Percentiles rank a stretch among this genome's conserved stretches.
phyloP scores from a whole-genome alignment of 140 eudicot species.

The Anethum foeniculum region DNA sequence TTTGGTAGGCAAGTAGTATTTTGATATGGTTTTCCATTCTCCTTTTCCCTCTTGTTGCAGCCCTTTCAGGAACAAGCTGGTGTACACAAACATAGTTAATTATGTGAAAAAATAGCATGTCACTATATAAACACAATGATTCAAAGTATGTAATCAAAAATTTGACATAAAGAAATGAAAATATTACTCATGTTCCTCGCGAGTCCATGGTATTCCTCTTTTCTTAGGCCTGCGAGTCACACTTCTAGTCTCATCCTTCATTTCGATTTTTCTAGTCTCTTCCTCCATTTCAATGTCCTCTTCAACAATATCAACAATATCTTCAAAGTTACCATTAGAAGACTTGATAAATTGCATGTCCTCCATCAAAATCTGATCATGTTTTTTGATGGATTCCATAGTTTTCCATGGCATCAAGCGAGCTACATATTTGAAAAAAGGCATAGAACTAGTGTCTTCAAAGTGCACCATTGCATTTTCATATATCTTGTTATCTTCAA shows the following conservation, averaged over 20 bases:
- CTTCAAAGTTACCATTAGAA: neutral
- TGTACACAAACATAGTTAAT: neutral
- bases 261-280: neutral
- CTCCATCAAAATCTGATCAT: neutral
- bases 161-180: no score
- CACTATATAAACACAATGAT: neutral
- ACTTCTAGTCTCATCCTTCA: neutral
- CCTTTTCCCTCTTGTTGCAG: neutral
- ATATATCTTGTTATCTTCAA: neutral
- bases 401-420: neutral
- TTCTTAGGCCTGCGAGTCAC: neutral
- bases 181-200: neutral
- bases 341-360: neutral
- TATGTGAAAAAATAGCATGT: neutral
- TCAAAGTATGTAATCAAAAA: neutral
- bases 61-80: neutral
- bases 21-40: constrained; percentile 2
- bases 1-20: neutral
- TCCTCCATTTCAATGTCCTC: neutral
- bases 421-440: neutral
- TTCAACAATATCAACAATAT: neutral
- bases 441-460: neutral
- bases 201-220: neutral
- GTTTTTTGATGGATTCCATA: neutral
- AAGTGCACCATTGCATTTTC: neutral